A percentile compares a stretch with the other conserved stretches of the same genome.
Evolutionary conservation across 2,329 filamentous ascomycete species (phyloP).

Genomic region (Eurotiales sp.): DNA sequence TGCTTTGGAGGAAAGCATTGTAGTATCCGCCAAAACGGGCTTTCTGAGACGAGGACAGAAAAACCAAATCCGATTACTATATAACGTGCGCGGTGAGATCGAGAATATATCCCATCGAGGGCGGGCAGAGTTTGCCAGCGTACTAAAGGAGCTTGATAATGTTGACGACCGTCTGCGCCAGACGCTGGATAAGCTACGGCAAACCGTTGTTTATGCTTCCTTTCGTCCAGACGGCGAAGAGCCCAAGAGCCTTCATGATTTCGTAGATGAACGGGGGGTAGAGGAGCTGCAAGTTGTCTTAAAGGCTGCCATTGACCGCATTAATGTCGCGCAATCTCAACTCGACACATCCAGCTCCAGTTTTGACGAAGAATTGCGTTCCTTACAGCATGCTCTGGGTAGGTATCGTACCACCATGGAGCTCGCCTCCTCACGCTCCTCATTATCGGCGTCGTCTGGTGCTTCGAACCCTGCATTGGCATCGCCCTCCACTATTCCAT

Average conservation of each 20-base stretch:
- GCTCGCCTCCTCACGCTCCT: slow-evolving; percentile 34
- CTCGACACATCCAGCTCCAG: slow-evolving; percentile 54
- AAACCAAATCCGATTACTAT: slow-evolving; percentile 43
- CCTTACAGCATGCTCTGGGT: slow-evolving; percentile 58
- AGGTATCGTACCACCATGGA: slow-evolving; percentile 38
- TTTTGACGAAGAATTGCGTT: slow-evolving; percentile 70
- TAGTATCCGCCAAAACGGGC: slow-evolving; percentile 66
- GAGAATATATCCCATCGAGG: slow-evolving; percentile 41
- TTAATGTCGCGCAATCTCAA: slow-evolving; percentile 57
- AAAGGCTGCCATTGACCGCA: slow-evolving; percentile 58
- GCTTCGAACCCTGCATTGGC: slow-evolving; percentile 31
- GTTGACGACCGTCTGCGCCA: slow-evolving; percentile 56
- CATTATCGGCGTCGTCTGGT: slow-evolving; percentile 30
- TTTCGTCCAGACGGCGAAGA: slow-evolving; percentile 49
- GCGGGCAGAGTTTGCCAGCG: slow-evolving; percentile 43
- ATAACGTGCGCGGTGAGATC: slow-evolving; percentile 41
- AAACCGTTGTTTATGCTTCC: slow-evolving; percentile 56
- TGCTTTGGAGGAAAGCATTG: slow-evolving; percentile 72
- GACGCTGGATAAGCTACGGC: slow-evolving; percentile 53
- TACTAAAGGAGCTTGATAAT: slow-evolving; percentile 55
- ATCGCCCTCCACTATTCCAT: slow-evolving; percentile 44
- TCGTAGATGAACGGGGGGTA: slow-evolving; percentile 62
- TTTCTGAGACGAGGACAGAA: slow-evolving; percentile 63
- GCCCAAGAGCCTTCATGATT: slow-evolving; percentile 60
- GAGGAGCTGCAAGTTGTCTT: slow-evolving; percentile 55